Evolutionary conservation across 441 rosid species (phyloP), one percentile per base, ranked within the genome.

Genomic region (Populus hybrid): DNA sequence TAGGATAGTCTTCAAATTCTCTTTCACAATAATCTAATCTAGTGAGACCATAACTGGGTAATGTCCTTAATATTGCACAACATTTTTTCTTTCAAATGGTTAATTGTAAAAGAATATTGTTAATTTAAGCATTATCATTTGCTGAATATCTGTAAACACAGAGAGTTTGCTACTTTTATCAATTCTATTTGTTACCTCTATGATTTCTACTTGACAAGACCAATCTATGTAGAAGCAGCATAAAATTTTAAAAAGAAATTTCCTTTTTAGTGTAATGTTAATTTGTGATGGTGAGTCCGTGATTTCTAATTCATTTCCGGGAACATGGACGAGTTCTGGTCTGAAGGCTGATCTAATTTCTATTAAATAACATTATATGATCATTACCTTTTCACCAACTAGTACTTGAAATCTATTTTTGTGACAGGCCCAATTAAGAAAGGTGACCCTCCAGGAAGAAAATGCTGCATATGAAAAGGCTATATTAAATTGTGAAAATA

Each of bases 391-490:
- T 34, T 34, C 36, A 40, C 50, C 50, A 3, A 40, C 50, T 11
- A 3, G 50, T 10, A 10, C 10, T 66, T 42, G 78, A 14, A n/a
- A 14, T 53, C 16, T 16, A 81, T 79, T 30, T 57, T 83, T 67
- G 74, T 57, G 73, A 53, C 89, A 93, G 98, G 87, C 90, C 28
- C 98, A 95, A 79, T 76, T 91, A 88, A 89, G 99, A 84, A 93
- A 95, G 87, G 87, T 86, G 83, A 89, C 90, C 0, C 40, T 92
- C 72, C 84, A 64, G 69, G 92, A 93, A 86, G 98, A 93, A 84
- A 92, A 95, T 75, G 87, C 79, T 73, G 91, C 86, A 23, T 95
- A 91, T 69, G 88, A 89, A 84, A 91, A 88, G 84, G 96, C 99
- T 70, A 84, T 92, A 80, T 88, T 90, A 20, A 82, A 83, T 84